Evolutionary conservation across 2,329 filamentous ascomycete genomes (phyloP), one percentile per base, ranked within the genome.

Genomic region (Aspergillus pseudoterreus): DNA sequence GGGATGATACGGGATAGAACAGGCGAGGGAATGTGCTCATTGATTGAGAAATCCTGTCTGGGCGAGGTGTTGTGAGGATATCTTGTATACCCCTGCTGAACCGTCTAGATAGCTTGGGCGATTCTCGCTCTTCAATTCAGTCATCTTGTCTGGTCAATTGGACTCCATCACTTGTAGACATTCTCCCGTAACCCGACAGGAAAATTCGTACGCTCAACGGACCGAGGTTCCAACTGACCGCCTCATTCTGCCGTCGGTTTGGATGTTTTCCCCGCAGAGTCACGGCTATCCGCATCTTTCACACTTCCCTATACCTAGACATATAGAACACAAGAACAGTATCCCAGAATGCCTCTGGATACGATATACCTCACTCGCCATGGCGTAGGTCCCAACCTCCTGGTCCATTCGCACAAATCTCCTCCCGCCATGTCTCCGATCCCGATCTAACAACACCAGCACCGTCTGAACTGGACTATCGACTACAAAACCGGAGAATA

Each of bases 381-480:
- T 69, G 87, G 86, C 62, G 87, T 90, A 80, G 75, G 84, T 77
- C 41, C 24, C 45, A 43, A 41, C 38, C 24, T 43, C n/a, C 24
- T n/a, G 17, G 11, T 33, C 5, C 19, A 11, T 10, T n/a, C 14
- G 30, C 3, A 3, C 14, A 49, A 11, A 30, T n/a, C 12, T 11
- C 11, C 32, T 49, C 24, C 45, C 39, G 36, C n/a, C 22, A 17
- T 30, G 27, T 30, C 22, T 48, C 19, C 32, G 21, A 21, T 14
- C 35, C 11, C 27, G 27, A 38, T 11, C 41, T 19, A 50, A 43
- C n/a, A 14, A 43, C 70, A 95, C 6, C 19, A 42, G 92, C 96
- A 95, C 72, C 90, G 94, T 56, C 86, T 88, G 58, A 91, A 88
- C 69, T 97, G 92, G 90, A 83, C 83, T 41, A 89, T 97, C 54